These are phyloP conservation scores for Apophysomyces variabilis DNA, from an alignment of 371 early-diverging fungal species.

Conservation along the genomic window DNA sequence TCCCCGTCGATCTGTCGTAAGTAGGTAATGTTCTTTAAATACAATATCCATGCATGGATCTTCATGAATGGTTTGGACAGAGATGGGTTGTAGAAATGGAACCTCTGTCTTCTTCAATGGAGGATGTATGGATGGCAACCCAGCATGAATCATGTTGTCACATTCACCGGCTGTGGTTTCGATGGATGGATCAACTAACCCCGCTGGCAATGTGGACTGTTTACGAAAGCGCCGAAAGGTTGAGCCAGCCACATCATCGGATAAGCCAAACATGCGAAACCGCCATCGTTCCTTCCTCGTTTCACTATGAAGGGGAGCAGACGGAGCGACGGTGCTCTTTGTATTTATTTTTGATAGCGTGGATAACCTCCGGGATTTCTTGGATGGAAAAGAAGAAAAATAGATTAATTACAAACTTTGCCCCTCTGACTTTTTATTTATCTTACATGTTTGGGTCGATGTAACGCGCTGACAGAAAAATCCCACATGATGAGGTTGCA, in stretches of 20 bases:
- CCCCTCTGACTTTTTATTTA: constrained; percentile 10
- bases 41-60: constrained; percentile 74
- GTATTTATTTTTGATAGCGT: neutral
- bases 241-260: constrained; percentile 8
- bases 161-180: neutral
- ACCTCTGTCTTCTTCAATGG: constrained; percentile 72
- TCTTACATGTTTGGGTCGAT: constrained; percentile 72
- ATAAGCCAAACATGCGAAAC: constrained; percentile 6
- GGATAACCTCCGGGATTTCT: neutral
- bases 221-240: constrained; percentile 27
- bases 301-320: neutral
- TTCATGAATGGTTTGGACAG: constrained; percentile 70
- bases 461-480: constrained; percentile 80
- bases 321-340: neutral
- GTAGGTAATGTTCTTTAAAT: constrained; percentile 77
- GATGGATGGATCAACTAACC: constrained; percentile 17
- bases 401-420: constrained; percentile 5
- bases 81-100: constrained; percentile 79
- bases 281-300: constrained; percentile 4
- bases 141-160: neutral
- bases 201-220: constrained; percentile 20
- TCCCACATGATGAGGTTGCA: constrained; percentile 90
- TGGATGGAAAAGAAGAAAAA: neutral
- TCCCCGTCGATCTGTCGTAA: constrained; percentile 87
- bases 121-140: constrained; percentile 48